A percentile compares a stretch with the other conserved stretches of the same genome.
These are phyloP conservation scores for Rhizophagus prolifer DNA, from an alignment of 192 early-diverging fungal species.

Conservation along the genomic window DNA sequence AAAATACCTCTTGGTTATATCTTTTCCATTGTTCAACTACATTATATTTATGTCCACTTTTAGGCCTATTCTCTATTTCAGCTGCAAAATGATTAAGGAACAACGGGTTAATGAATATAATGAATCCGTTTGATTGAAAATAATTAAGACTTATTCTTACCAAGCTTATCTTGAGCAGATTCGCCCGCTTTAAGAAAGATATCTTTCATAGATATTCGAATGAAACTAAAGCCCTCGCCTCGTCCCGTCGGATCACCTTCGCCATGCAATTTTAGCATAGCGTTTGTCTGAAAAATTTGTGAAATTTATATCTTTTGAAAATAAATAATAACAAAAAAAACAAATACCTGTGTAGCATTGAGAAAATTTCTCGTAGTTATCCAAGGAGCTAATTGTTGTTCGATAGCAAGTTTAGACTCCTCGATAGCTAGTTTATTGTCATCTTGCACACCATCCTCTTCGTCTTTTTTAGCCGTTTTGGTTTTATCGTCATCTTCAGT, in stretches of 20 bases:
- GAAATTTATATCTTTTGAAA: neutral
- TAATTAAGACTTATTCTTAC: conserved; percentile 32
- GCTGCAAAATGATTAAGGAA: conserved; percentile 37
- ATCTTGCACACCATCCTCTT: conserved; percentile 65
- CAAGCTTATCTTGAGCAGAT: conserved; percentile 75
- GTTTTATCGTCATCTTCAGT: conserved; percentile 65
- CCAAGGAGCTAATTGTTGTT: conserved; percentile 95
- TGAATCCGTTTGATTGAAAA: neutral
- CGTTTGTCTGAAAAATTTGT: conserved; percentile 56
- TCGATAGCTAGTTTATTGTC: conserved; percentile 39
- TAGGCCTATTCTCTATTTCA: conserved; percentile 78
- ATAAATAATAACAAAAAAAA: neutral
- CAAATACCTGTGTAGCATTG: conserved; percentile 70
- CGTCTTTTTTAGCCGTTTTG: conserved; percentile 55
- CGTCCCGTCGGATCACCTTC: conserved; percentile 95
- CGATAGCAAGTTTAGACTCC: conserved; percentile 76
- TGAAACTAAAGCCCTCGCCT: conserved; percentile 97
- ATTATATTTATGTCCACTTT: conserved; percentile 80
- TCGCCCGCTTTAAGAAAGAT: conserved; percentile 89
- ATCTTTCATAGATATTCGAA: conserved; percentile 96
- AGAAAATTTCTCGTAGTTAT: conserved; percentile 94
- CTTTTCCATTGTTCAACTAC: conserved; percentile 95
- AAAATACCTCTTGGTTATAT: conserved; percentile 78
- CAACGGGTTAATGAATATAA: neutral
- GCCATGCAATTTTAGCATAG: conserved; percentile 92